Conservation (phyloP, 805 yeast genomes). For the Nematodospora valgi region DNA sequence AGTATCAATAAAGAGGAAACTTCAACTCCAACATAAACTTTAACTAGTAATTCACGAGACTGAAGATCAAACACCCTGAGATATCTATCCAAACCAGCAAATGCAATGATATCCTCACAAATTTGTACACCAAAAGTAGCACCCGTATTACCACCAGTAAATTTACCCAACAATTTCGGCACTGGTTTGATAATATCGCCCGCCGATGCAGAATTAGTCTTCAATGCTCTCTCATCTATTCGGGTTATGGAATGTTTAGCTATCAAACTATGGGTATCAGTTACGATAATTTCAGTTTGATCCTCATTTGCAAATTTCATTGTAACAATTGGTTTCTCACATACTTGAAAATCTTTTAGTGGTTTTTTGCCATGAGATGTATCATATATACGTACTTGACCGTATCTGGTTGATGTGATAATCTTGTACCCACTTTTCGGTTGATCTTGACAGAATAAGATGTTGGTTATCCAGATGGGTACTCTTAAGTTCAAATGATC, state of each 20-base stretch:
- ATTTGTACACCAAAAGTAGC: constrained; percentile 68
- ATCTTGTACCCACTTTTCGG: constrained; percentile 43
- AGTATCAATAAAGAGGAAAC: constrained; percentile 51
- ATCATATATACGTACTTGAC: constrained; percentile 73
- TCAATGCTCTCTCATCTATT: constrained; percentile 33
- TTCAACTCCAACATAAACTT: constrained; percentile 75
- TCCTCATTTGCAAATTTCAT: constrained; percentile 31
- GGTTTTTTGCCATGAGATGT: constrained; percentile 71
- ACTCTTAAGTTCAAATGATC: constrained; percentile 75
- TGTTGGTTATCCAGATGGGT: constrained; percentile 72
- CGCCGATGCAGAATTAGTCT: constrained; percentile 40
- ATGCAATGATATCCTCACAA: constrained; percentile 42
- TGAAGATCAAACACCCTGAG: constrained; percentile 68
- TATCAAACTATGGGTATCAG: constrained; percentile 69
- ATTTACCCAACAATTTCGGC: constrained; percentile 64
- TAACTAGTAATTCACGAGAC: constrained; percentile 58
- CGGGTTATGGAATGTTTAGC: constrained; percentile 45
- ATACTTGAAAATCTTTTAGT: constrained; percentile 47
- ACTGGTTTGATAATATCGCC: constrained; percentile 43
- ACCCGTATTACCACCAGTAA: constrained; percentile 53
- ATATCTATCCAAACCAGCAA: constrained; percentile 89
- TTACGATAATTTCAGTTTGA: constrained; percentile 51
- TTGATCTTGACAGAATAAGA: constrained; percentile 43
- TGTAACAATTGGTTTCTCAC: constrained; percentile 52
- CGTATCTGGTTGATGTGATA: constrained; percentile 68